Percentiles rank a stretch among this genome's conserved stretches.
Conservation (phyloP, 2,329 filamentous ascomycete species). For the Tolypocladium pustulatum region DNA sequence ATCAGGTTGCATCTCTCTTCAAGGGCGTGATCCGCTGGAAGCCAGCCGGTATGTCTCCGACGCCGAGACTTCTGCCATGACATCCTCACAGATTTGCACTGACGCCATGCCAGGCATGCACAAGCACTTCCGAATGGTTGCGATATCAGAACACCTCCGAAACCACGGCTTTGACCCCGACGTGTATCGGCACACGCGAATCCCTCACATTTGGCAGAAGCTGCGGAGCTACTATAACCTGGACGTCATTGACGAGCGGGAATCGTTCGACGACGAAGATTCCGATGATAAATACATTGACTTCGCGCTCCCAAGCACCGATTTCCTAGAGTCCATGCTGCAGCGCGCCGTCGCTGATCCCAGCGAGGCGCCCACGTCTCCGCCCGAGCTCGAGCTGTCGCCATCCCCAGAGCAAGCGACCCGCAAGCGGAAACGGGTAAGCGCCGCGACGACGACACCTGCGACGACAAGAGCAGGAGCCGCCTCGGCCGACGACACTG, state of each 20-base stretch:
- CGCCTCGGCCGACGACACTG: conserved; percentile 37
- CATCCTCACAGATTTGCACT: neutral
- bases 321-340: conserved; percentile 37
- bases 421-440: conserved; percentile 37
- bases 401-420: conserved; percentile 17
- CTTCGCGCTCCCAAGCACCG: conserved; percentile 47
- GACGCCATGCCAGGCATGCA: conserved; percentile 57
- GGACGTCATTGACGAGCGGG: conserved; percentile 74
- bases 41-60: conserved; percentile 59
- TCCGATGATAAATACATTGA: conserved; percentile 53
- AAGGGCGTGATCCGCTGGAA: conserved; percentile 93
- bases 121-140: conserved; percentile 87
- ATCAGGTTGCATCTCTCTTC: conserved; percentile 86
- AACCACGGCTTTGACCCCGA: conserved; percentile 71
- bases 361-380: conserved; percentile 38
- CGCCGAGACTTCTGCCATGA: neutral
- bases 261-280: conserved; percentile 52
- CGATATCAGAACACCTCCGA: conserved; percentile 68
- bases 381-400: conserved; percentile 31
- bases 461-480: conserved; percentile 22
- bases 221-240: conserved; percentile 77
- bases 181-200: conserved; percentile 66
- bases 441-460: conserved; percentile 12
- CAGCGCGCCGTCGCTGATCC: conserved; percentile 31
- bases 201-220: conserved; percentile 88